Conservation (phyloP, 768 basidiomycete genomes). For the Rossbeevera mucosa region DNA sequence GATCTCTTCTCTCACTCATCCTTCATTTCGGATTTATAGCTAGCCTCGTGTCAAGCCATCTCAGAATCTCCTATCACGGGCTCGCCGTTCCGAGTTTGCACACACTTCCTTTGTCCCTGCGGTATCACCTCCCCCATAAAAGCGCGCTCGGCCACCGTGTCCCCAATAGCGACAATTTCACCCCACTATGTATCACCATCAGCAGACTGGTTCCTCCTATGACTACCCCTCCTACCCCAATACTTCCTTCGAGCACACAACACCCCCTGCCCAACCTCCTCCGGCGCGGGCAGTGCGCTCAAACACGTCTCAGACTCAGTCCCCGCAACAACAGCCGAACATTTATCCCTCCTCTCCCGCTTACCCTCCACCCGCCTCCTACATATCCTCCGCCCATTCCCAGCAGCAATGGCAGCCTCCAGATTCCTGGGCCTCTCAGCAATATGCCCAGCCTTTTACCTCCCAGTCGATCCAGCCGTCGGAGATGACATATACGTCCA, state of each 20-base stretch:
- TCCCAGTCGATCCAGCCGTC: conserved; percentile 30
- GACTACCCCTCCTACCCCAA: conserved; percentile 45
- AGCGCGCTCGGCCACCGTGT: conserved; percentile 22
- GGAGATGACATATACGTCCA: conserved; percentile 33
- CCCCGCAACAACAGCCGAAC: conserved; percentile 25
- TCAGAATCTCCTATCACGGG: conserved; percentile 29
- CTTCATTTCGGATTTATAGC: conserved; percentile 35
- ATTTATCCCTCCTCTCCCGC: conserved; percentile 29
- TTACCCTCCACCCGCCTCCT: conserved; percentile 29
- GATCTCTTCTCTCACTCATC: conserved; percentile 32
- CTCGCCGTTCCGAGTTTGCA: conserved; percentile 27
- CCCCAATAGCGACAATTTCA: conserved; percentile 20
- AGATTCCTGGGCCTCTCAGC: conserved; percentile 38
- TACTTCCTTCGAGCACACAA: conserved; percentile 23
- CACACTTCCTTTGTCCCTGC: conserved; percentile 23
- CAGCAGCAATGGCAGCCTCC: conserved; percentile 35
- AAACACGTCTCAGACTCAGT: conserved; percentile 31
- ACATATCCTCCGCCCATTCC: conserved; percentile 26
- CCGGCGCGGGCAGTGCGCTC: conserved; percentile 28
- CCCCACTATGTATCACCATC: conserved; percentile 52
- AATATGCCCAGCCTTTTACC: conserved; percentile 28
- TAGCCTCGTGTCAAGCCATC: conserved; percentile 31
- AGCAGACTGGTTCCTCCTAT: conserved; percentile 44
- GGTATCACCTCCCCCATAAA: conserved; percentile 28
- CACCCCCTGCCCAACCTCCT: conserved; percentile 28